Percentiles rank a stretch among this genome's conserved stretches.
These are phyloP conservation scores for Pseudogymnoascus sp. DNA, from an alignment of 2,329 filamentous ascomycete species.

Conservation along the genomic window DNA sequence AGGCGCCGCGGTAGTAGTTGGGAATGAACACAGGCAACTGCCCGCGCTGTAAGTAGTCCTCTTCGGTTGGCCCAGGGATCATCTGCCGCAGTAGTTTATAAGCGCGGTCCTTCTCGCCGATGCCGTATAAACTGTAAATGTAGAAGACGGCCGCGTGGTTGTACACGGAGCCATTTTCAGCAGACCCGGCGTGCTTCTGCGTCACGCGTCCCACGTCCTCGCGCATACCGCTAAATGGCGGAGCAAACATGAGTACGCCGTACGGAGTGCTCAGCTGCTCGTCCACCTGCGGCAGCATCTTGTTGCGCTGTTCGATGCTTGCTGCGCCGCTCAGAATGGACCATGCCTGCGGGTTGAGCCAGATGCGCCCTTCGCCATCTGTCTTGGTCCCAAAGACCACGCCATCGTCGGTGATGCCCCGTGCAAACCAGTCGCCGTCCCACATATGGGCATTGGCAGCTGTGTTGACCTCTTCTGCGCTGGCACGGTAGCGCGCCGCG, in stretches of 20 bases:
- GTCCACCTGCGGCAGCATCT: constrained; percentile 44
- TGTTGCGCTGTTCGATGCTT: constrained; percentile 33
- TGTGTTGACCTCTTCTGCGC: constrained; percentile 41
- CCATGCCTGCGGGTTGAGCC: constrained; percentile 52
- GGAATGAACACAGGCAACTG: constrained; percentile 52
- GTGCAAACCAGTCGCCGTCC: constrained; percentile 50
- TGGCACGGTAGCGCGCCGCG: constrained; percentile 38
- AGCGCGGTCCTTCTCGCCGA: constrained; percentile 43
- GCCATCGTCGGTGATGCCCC: constrained; percentile 50
- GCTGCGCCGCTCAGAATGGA: constrained; percentile 49
- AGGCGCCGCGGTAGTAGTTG: constrained; percentile 51
- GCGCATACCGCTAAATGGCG: constrained; percentile 47
- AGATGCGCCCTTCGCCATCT: constrained; percentile 48
- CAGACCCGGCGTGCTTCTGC: constrained; percentile 50
- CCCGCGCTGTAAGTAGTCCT: constrained; percentile 45
- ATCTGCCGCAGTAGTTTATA: constrained; percentile 45
- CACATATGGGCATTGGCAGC: constrained; percentile 47
- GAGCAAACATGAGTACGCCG: constrained; percentile 49
- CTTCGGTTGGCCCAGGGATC: constrained; percentile 45
- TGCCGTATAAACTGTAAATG: constrained; percentile 45
- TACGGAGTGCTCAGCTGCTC: constrained; percentile 46
- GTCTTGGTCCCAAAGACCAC: constrained; percentile 44
- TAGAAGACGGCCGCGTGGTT: constrained; percentile 52
- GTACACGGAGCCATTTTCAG: constrained; percentile 52
- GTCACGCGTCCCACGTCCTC: constrained; percentile 53